These are phyloP conservation scores for Starmerella bacillaris DNA, from an alignment of 805 yeast genomes.

Conservation along the genomic window DNA sequence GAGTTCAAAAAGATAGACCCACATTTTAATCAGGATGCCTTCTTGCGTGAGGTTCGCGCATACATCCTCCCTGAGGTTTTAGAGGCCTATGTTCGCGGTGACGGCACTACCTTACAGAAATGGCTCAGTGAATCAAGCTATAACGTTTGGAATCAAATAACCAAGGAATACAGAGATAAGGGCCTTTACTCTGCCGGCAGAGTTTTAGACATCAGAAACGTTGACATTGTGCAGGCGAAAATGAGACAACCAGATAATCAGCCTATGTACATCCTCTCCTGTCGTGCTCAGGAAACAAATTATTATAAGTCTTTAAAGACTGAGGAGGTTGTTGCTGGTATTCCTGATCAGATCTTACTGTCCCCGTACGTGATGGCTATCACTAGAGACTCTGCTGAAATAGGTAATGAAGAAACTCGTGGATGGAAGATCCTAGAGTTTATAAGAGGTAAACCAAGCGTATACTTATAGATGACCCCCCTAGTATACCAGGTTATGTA, in stretches of 20 bases:
- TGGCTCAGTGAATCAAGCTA: slow-evolving; percentile 97
- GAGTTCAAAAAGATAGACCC: slow-evolving; percentile 84
- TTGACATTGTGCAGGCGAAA: slow-evolving; percentile 77
- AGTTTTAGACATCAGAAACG: slow-evolving; percentile 86
- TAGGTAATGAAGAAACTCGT: slow-evolving; percentile 76
- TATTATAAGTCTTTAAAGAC: slow-evolving; percentile 76
- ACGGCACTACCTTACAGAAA: slow-evolving; percentile 56
- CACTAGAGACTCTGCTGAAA: slow-evolving; percentile 81
- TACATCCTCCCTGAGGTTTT: slow-evolving; percentile 86
- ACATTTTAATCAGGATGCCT: slow-evolving; percentile 56
- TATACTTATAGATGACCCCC: slow-evolving; percentile 29
- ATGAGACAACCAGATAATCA: slow-evolving; percentile 73
- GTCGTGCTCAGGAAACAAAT: slow-evolving; percentile 93
- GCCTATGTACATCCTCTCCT: slow-evolving; percentile 83
- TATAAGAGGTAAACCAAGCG: slow-evolving; percentile 83
- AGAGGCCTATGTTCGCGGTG: slow-evolving; percentile 89
- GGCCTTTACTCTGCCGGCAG: slow-evolving; percentile 80
- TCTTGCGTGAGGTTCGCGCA: slow-evolving; percentile 69
- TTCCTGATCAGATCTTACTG: slow-evolving; percentile 79
- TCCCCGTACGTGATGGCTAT: slow-evolving; percentile 93
- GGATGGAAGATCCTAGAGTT: slow-evolving; percentile 96
- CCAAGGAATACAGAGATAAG: slow-evolving; percentile 80
- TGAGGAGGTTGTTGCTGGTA: slow-evolving; percentile 89
- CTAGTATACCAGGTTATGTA: no score
- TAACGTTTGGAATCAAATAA: slow-evolving; percentile 84